phyloP scores from a whole-genome alignment of 352 stramenopile genomes.

The Globisporangium takayamanum region DNA sequence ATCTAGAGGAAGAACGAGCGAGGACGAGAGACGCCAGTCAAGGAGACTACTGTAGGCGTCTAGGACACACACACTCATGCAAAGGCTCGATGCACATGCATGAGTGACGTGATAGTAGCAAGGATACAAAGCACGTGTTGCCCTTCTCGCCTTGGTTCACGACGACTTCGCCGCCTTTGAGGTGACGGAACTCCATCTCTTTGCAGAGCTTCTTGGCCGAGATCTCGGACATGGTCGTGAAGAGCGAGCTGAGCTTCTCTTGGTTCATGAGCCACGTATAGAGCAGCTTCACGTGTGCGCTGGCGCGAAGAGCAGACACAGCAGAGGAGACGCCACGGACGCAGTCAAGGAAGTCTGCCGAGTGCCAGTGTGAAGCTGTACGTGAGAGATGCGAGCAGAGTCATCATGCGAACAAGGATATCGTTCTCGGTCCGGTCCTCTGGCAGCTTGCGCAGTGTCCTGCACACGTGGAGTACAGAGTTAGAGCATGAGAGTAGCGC shows the following conservation, averaged over 20 bases:
- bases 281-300: conserved; percentile 50
- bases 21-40: not conserved
- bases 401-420: conserved; percentile 24
- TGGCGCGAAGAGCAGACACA: not conserved
- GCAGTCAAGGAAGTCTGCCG: conserved; percentile 5
- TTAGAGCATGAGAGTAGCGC: not conserved
- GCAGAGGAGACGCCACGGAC: not conserved
- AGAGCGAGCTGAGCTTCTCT: conserved; percentile 81
- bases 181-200: conserved; percentile 81
- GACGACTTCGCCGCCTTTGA: conserved; percentile 56
- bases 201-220: conserved; percentile 82
- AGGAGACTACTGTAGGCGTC: not conserved
- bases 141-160: conserved; percentile 82
- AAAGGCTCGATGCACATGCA: not conserved
- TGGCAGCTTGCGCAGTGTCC: conserved; percentile 52
- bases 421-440: conserved; percentile 65
- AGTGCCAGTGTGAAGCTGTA: conserved; percentile 2
- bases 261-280: conserved; percentile 85
- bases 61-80: not conserved
- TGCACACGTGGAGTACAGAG: conserved; percentile 8
- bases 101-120: not conserved
- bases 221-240: conserved; percentile 82
- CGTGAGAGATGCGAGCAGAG: not conserved
- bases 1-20: conserved; percentile 32
- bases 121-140: conserved; percentile 75